Base-by-base conservation (phyloP, 2,329 filamentous ascomycete genomes). In the Biscogniauxia marginata region DNA sequence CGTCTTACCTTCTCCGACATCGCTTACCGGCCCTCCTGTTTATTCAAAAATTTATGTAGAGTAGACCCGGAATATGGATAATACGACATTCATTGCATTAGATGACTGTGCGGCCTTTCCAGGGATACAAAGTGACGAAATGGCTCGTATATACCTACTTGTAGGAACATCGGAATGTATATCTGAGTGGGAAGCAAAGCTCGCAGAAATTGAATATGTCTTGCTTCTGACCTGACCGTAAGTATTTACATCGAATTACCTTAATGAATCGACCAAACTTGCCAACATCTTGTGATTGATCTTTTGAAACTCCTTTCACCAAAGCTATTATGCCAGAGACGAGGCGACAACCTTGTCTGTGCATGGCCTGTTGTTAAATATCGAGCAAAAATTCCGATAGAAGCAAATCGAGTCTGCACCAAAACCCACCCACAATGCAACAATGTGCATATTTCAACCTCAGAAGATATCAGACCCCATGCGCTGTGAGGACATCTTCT, bases 251-350 rank as follows among this genome's bases (percentile, higher is more conserved):
- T 62, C 54, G 57, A 54, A 56, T 30, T 30, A 30, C 25, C 25
- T 30, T 11, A 11, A 53, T 46, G 61, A 51, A 61, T 61, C 61
- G 52, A 62, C 62, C 63, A 64, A 65, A 64, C 63, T 61, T 58
- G 51, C 50, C 61, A 58, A 9, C 49, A 62, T 56, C 55, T 57
- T 53, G 34, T 58, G 52, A 49, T 54, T 56, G 58, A 63, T 63
- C 49, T 62, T 53, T 52, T 54, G 34, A 8, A 53, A 60, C 46
- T 51, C 60, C 57, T 56, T 53, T 54, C 58, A 56, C 56, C 57
- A 50, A 59, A 53, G 34, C 34, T 58, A 62, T 66, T 64, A 63
- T 58, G 60, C 58, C 61, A 48, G 48, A 58, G 60, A 61, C 45
- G 22, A 58, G 57, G 60, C 57, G 19, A 63, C 59, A 61, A 58